Evolutionary conservation across 371 early-diverging fungal species (phyloP).

Genomic region (Zancudomyces culisetae): DNA sequence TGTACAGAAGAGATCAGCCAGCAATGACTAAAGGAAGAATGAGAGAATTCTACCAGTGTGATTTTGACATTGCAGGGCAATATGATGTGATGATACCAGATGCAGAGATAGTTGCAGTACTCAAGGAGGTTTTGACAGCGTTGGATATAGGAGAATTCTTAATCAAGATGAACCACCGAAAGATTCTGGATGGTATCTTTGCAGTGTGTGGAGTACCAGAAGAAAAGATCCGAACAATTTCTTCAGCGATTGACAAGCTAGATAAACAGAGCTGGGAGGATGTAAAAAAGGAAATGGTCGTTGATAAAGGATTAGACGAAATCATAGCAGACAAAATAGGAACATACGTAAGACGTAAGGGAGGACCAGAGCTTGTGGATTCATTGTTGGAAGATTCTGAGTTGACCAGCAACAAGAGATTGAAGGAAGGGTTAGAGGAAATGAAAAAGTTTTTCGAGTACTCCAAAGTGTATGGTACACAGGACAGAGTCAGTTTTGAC

Average conservation of each 20-base stretch:
- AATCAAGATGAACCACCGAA: conserved; percentile 83
- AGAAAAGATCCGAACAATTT: conserved; percentile 70
- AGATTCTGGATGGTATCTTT: conserved; percentile 93
- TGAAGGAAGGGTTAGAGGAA: conserved; percentile 71
- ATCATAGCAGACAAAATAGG: conserved; percentile 79
- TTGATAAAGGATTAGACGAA: conserved; percentile 66
- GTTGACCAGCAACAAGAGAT: conserved; percentile 44
- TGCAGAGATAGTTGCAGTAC: conserved; percentile 78
- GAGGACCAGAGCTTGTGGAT: conserved; percentile 59
- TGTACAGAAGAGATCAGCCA: conserved; percentile 98
- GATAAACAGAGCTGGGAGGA: conserved; percentile 85
- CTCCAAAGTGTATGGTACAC: conserved; percentile 60
- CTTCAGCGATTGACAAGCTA: conserved; percentile 97
- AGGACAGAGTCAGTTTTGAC: conserved; percentile 70
- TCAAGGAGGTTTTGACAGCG: conserved; percentile 56
- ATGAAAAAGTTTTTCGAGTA: conserved; percentile 75
- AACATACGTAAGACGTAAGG: conserved; percentile 65
- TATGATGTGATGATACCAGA: conserved; percentile 95
- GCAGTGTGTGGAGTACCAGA: conserved; percentile 85
- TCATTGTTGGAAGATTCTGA: conserved; percentile 36
- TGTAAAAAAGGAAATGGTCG: conserved; percentile 86
- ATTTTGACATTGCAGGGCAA: conserved; percentile 97
- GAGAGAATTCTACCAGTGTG: conserved; percentile 99
- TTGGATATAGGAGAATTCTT: conserved; percentile 65
- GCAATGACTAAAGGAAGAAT: conserved; percentile 95